Evolutionary conservation across 1,139 yeast species (phyloP).

Genomic region (Magnusiomyces tetraspermus): DNA sequence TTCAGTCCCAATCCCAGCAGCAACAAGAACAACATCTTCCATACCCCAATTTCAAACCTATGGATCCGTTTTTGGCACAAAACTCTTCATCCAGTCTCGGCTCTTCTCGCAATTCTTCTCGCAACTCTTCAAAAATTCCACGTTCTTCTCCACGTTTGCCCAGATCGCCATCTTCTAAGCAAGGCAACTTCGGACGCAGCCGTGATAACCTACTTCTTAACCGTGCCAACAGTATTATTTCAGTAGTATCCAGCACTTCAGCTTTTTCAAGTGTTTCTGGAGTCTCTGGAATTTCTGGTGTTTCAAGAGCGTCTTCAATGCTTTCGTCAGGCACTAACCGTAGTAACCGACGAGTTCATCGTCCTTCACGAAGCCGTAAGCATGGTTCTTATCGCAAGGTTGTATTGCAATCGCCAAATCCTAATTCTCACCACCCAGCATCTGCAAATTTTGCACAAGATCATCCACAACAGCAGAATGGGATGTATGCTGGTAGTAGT

Average conservation of each 20-base stretch:
- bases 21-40: not conserved
- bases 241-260: not conserved
- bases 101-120: not conserved
- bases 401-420: not conserved
- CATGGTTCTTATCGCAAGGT: not conserved
- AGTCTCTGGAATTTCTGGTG: not conserved
- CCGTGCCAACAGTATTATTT: not conserved
- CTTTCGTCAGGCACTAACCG: not conserved
- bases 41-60: not conserved
- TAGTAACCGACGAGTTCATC: not conserved
- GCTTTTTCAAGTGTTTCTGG: not conserved
- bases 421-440: not conserved
- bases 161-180: not conserved
- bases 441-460: not conserved
- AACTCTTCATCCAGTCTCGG: too few relatives aligned
- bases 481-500: too few relatives aligned
- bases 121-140: not conserved
- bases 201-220: not conserved
- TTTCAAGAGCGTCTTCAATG: not conserved
- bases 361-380: not conserved
- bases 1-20: conserved; percentile 10
- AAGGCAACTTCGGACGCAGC: not conserved
- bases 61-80: conserved; percentile 3
- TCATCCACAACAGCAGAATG: not conserved
- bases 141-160: not conserved